A percentile compares a stretch with the other conserved stretches of the same genome.
These are phyloP conservation scores for Cystobasidium slooffiae DNA, from an alignment of 1,284 basidiomycete species.

Conservation along the genomic window DNA sequence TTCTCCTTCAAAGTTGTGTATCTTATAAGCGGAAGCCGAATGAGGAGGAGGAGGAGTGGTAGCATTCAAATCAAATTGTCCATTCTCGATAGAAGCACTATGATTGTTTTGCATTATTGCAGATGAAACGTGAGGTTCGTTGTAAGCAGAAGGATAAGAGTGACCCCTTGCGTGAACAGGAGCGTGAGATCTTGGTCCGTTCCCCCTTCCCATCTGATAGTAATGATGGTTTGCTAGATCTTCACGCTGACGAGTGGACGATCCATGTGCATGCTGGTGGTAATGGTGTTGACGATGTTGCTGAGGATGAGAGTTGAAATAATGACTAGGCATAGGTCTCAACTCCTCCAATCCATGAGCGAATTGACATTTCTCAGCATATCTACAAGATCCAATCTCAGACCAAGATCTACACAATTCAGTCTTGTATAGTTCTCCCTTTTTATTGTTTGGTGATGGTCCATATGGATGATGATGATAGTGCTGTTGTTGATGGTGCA, in stretches of 20 bases:
- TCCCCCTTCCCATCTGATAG: too few species aligned
- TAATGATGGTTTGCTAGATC: not conserved
- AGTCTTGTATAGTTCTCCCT: slow-evolving; percentile 86
- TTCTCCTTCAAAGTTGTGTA: not conserved
- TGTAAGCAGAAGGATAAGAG: too few species aligned
- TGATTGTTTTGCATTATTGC: too few species aligned
- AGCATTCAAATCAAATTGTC: too few species aligned
- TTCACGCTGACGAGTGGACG: not conserved
- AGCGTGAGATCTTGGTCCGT: too few species aligned
- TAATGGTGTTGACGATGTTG: not conserved
- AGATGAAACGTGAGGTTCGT: too few species aligned
- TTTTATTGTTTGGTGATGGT: slow-evolving; percentile 83
- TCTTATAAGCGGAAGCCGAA: not conserved
- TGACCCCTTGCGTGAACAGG: too few species aligned
- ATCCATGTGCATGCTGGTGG: not conserved
- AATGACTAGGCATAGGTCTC: slow-evolving; percentile 64
- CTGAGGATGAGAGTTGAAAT: not conserved
- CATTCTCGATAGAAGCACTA: too few species aligned
- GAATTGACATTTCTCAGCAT: slow-evolving; percentile 84
- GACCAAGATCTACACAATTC: slow-evolving; percentile 91
- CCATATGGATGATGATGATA: slow-evolving; percentile 57
- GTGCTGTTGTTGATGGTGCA: not conserved
- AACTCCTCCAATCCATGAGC: slow-evolving; percentile 87
- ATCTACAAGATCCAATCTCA: slow-evolving; percentile 85
- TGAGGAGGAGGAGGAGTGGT: too few species aligned